These are phyloP conservation scores for Cinnamomum chago DNA, from an alignment of 164 flowering plant species.

Conservation along the genomic window DNA sequence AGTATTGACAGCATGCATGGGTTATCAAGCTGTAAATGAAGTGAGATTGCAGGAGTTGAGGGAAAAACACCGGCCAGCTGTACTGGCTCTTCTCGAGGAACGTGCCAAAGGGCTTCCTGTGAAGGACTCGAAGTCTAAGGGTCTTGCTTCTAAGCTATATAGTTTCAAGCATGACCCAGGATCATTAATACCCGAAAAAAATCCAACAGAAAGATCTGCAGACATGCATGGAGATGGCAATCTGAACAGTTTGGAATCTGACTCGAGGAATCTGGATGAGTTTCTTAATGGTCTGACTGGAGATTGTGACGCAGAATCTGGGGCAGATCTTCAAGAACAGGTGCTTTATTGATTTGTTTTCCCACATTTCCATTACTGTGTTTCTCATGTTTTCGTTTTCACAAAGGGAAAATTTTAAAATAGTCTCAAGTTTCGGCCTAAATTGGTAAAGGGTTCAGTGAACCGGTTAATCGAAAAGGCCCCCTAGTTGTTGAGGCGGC, in stretches of 20 bases:
- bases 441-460: too few species aligned
- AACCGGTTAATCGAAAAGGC: too few species aligned
- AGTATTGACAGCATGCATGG: conserved; percentile 98
- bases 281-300: conserved; percentile 31
- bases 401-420: too few species aligned
- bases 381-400: too few species aligned
- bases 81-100: conserved; percentile 63
- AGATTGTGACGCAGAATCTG: conserved; percentile 46
- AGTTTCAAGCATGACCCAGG: conserved; percentile 72
- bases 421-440: too few species aligned
- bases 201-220: conserved; percentile 30
- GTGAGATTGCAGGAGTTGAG: conserved; percentile 61
- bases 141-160: conserved; percentile 75
- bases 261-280: conserved; percentile 43
- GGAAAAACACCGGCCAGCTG: conserved; percentile 74
- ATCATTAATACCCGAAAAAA: conserved; percentile 37
- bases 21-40: conserved; percentile 79
- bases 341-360: conserved; percentile 24
- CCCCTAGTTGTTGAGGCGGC: too few species aligned
- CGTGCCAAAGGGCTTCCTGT: conserved; percentile 67
- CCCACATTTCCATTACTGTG: too few species aligned
- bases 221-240: conserved; percentile 22
- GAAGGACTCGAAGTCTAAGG: conserved; percentile 73
- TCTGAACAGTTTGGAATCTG: conserved; percentile 21
- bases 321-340: conserved; percentile 83